These are phyloP conservation scores for Paxillus ammoniavirescens DNA, from an alignment of 768 basidiomycete genomes.

Conservation along the genomic window DNA sequence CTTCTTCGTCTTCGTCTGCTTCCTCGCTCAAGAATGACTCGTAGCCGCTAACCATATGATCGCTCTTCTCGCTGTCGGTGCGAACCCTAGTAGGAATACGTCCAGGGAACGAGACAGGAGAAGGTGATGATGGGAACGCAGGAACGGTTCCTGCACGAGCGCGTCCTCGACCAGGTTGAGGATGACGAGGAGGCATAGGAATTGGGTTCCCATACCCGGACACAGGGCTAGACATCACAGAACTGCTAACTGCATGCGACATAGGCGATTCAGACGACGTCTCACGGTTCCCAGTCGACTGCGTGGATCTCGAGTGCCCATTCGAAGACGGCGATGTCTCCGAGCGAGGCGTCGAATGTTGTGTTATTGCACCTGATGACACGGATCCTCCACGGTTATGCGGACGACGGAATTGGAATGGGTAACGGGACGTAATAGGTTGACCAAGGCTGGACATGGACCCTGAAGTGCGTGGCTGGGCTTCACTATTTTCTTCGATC, in stretches of 20 bases:
- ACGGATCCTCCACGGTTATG: conserved; percentile 40
- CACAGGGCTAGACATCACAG: conserved; percentile 37
- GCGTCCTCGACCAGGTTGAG: conserved; percentile 37
- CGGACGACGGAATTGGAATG: conserved; percentile 60
- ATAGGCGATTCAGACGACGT: conserved; percentile 56
- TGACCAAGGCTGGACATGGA: conserved; percentile 87
- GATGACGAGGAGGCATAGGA: conserved; percentile 51
- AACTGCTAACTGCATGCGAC: conserved; percentile 40
- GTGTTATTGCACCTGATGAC: conserved; percentile 43
- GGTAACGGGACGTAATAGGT: conserved; percentile 67
- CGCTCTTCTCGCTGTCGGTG: conserved; percentile 28
- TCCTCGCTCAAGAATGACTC: conserved; percentile 32
- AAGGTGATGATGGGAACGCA: conserved; percentile 34
- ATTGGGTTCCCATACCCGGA: conserved; percentile 36
- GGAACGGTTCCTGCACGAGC: conserved; percentile 42
- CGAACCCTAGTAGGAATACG: conserved; percentile 24
- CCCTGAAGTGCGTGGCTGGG: conserved; percentile 66
- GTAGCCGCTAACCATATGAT: conserved; percentile 25
- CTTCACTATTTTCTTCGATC: conserved; percentile 42
- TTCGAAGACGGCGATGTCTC: conserved; percentile 38
- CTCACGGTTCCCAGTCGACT: conserved; percentile 63
- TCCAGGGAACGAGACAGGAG: conserved; percentile 32
- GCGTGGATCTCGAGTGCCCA: conserved; percentile 45
- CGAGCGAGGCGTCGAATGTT: conserved; percentile 37
- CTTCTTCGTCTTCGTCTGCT: conserved; percentile 31